A percentile compares a stretch with the other conserved stretches of the same genome.
These are phyloP conservation scores for Alopecurus myosuroides DNA, from an alignment of 176 grass and related monocot genomes.

Conservation along the genomic window DNA sequence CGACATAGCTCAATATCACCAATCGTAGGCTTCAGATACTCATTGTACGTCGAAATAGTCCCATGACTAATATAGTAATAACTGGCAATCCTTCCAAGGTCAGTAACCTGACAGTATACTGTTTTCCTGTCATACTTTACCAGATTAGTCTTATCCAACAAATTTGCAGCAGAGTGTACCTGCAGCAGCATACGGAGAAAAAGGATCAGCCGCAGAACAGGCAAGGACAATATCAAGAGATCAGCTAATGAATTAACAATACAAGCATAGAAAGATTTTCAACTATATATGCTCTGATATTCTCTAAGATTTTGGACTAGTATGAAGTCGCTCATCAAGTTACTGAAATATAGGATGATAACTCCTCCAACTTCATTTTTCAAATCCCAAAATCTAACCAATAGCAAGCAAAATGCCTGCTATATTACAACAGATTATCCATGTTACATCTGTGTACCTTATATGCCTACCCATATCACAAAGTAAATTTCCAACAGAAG, in stretches of 20 bases:
- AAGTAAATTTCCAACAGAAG: not conserved
- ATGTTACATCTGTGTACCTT: not conserved
- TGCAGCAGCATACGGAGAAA: conserved; percentile 37
- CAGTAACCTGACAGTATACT: conserved; percentile 90
- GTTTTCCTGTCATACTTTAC: conserved; percentile 96
- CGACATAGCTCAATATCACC: conserved; percentile 89
- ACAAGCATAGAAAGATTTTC: not conserved
- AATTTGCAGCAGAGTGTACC: conserved; percentile 93
- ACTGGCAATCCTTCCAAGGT: conserved; percentile 89
- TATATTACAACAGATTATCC: not conserved
- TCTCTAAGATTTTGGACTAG: not conserved
- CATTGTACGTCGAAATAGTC: conserved; percentile 89
- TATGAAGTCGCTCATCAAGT: not conserved
- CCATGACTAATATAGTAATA: conserved; percentile 97
- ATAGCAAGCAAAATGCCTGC: not conserved
- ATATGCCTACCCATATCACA: not conserved
- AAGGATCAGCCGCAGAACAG: not conserved
- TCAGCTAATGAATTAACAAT: not conserved
- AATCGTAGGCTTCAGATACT: conserved; percentile 95
- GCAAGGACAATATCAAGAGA: conserved; percentile 3
- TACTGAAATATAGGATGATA: not conserved
- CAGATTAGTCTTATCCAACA: conserved; percentile 92
- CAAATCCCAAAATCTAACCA: not conserved
- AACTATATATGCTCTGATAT: not conserved
- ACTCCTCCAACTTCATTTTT: not conserved